Base-by-base conservation (phyloP, 345 rosid species). In the Acer yangbiense region DNA sequence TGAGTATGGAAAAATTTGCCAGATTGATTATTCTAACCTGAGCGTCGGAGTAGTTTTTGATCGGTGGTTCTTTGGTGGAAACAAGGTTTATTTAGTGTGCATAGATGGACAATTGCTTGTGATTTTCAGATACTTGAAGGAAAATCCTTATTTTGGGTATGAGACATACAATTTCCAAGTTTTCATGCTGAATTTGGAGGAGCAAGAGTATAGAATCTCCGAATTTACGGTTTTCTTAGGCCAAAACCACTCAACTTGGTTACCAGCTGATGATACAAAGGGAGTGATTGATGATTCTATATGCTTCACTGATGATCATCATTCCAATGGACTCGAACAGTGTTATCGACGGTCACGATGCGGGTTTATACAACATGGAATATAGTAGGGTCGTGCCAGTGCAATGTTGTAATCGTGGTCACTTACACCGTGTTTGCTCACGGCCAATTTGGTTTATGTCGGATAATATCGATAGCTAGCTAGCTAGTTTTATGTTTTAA, bases 1-100 rank as follows among this genome's bases (percentile, higher is more conserved):
- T 69, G 58, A 69, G 23, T 44, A 69, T 48, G 58, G 72, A 6
- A 46, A 69, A 69, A 32, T 69, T 14, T 69, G 57, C 58, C 14
- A 69, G 20, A 23, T 48, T 14, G 7, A 14, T 69, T 2, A 25
- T 44, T 23, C 57, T 4, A 11, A 6, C 39, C 5, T 21, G 57
- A n/a, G 57, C 7, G 2, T 44, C 25, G 4, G 12, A 46, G 35
- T 43, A 20, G 8, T 68, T 68, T 43, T 68, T 52, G 35, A 32
- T 32, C 35, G 35, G 9, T 68, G 23, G 23, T 68, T 17, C 6
- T 68, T 68, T 20, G 29, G 46, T 10, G 71, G 71, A 21, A 21
- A 68, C 71, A 44, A 68, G 55, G 50, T 68, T 5, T 68, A 68
- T 44, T 52, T 43, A 13, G 27, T 68, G 6, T 44, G 55, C 0